A percentile compares a stretch with the other conserved stretches of the same genome.
These are phyloP conservation scores for Ceratocystis harringtonii DNA, from an alignment of 2,329 filamentous ascomycete genomes.

Conservation along the genomic window DNA sequence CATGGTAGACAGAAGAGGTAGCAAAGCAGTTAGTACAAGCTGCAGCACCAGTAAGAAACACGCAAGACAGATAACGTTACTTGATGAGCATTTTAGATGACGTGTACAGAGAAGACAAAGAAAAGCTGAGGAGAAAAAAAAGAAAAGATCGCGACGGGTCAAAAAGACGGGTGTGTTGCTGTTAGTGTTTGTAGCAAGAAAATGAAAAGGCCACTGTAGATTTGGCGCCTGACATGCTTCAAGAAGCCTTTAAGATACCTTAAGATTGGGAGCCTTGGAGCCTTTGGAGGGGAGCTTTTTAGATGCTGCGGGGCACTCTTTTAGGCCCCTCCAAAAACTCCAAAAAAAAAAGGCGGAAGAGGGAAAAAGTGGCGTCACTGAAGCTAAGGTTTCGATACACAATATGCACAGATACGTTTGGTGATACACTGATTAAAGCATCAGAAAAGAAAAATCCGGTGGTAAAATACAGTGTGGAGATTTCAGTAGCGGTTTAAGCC, in stretches of 20 bases:
- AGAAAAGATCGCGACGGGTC: background rate
- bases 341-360: background rate
- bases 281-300: background rate
- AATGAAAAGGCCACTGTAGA: background rate
- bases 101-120: background rate
- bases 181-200: no score
- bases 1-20: background rate
- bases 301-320: conserved; percentile 2
- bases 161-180: background rate
- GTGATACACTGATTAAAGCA: background rate
- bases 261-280: background rate
- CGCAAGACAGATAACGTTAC: conserved; percentile 24
- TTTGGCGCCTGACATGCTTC: background rate
- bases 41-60: background rate
- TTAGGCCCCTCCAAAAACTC: background rate
- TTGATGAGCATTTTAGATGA: conserved; percentile 34
- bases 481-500: conserved; percentile 12
- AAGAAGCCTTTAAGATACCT: no score
- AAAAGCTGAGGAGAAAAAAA: background rate
- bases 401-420: background rate
- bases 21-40: background rate
- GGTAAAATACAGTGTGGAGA: conserved; percentile 17
- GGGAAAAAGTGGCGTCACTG: conserved; percentile 6
- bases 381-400: background rate
- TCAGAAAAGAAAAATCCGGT: background rate